Evolutionary conservation across 331 rosid genomes (phyloP).

Genomic region (Quercus tomentella): DNA sequence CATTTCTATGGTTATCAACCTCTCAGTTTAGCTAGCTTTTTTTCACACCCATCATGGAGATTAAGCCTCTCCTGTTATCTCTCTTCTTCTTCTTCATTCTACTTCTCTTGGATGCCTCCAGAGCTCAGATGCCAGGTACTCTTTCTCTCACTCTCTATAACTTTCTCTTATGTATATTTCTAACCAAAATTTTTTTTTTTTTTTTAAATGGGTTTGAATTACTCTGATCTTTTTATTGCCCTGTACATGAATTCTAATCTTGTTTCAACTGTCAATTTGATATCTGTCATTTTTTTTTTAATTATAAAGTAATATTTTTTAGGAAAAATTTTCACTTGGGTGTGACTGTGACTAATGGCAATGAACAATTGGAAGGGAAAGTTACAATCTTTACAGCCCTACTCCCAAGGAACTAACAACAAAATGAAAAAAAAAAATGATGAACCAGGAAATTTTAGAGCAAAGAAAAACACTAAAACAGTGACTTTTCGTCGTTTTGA

Average conservation of each 20-base stretch:
- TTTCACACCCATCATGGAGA: conserved; percentile 40
- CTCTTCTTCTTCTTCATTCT: conserved; percentile 20
- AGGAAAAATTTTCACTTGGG: too few species aligned
- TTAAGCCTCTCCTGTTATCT: conserved; percentile 21
- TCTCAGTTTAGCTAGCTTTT: not conserved
- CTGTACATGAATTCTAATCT: not conserved
- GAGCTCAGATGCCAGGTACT: conserved; percentile 73
- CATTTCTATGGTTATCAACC: conserved; percentile 15
- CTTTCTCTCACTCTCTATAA: not conserved
- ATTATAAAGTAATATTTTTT: too few species aligned
- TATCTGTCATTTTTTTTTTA: not conserved
- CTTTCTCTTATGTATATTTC: not conserved
- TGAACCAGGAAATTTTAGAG: not conserved
- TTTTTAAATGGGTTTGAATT: not conserved
- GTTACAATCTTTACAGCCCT: not conserved
- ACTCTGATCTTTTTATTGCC: not conserved
- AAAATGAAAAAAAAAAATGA: not conserved
- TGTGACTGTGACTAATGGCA: too few species aligned
- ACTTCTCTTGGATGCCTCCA: conserved; percentile 30
- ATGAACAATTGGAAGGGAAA: not conserved
- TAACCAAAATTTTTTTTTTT: not conserved
- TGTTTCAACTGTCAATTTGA: not conserved
- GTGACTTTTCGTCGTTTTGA: not conserved
- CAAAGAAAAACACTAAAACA: not conserved
- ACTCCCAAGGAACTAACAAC: not conserved